Evolutionary conservation across 139 green algal genomes (phyloP), one percentile per base, ranked within the genome.

Genomic region (Astrephomene gubernaculifera): DNA sequence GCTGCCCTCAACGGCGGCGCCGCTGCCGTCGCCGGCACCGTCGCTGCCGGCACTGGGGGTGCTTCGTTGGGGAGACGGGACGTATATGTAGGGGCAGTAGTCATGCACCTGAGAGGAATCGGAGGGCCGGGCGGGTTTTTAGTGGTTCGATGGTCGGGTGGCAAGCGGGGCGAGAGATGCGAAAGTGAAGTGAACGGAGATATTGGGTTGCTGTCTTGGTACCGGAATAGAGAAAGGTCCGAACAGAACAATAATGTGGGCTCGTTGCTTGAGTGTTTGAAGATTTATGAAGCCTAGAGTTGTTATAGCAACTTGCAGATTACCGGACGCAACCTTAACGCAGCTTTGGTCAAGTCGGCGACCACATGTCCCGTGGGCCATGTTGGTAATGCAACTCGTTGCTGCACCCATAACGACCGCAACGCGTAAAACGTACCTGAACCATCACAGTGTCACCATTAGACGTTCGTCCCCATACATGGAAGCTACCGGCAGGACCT

Each of bases 81-180:
- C 33, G 54, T 67, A 81, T 2, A 87, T 2, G 39, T 69, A 73
- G 9, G 82, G 82, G 24, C 78, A 45, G 78, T 87, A 90, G 63
- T 90, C 64, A 6, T 81, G 10, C 10, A 73, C 69, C 83, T 89
- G 60, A 0, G 8, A 36, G 38, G 39, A 49, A n/a, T 2, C 19
- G 61, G 36, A 39, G 74, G 43, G 36, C 4, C 1, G 53, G 36
- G 4, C 35, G 33, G 45, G 44, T 43, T 7, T 7, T 63, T 14
- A 22, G 71, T 80, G 49, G 19, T 35, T 22, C 14, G 1, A 31
- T 8, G 35, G 3, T 21, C 24, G 24, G 35, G 14, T 41, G 24
- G 44, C 22, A 31, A 43, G 43, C 1, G n/a, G 22, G 29, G n/a
- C 63, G 31, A 10, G 24, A 6, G 57, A 6, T 6, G 57, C 19